phyloP scores from a whole-genome alignment of 2,329 filamentous ascomycete genomes.

The Paracoccidioides brasiliensis region DNA sequence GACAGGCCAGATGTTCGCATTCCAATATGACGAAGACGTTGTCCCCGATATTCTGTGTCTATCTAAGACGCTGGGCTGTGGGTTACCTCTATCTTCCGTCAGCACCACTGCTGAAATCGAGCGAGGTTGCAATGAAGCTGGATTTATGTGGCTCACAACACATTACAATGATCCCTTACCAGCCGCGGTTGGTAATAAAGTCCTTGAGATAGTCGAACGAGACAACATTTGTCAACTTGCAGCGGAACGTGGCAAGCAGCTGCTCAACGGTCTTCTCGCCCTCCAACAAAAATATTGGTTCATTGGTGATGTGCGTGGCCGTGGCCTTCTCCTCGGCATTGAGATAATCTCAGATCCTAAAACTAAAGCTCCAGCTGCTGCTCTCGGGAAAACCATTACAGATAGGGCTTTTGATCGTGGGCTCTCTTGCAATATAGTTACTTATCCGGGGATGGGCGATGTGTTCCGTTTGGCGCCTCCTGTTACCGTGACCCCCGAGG shows the following conservation, averaged over 20 bases:
- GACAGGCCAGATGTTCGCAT: slow-evolving; percentile 46
- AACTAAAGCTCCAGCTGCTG: slow-evolving; percentile 36
- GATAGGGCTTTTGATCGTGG: slow-evolving; percentile 40
- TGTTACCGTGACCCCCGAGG: slow-evolving; percentile 41
- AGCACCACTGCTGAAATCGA: slow-evolving; percentile 44
- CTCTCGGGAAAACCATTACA: slow-evolving; percentile 37
- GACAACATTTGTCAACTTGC: slow-evolving; percentile 41
- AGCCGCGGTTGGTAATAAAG: slow-evolving; percentile 47
- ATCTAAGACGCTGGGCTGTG: slow-evolving; percentile 49
- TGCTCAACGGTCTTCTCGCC: slow-evolving; percentile 36
- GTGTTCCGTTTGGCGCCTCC: slow-evolving; percentile 49
- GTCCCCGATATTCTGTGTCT: slow-evolving; percentile 48
- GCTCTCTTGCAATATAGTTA: slow-evolving; percentile 45
- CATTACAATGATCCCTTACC: slow-evolving; percentile 51
- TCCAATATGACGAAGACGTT: slow-evolving; percentile 35
- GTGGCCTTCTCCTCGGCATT: slow-evolving; percentile 45
- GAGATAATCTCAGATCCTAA: slow-evolving; percentile 43
- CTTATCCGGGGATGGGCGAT: slow-evolving; percentile 42
- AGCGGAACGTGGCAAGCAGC: slow-evolving; percentile 30
- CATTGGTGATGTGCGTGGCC: slow-evolving; percentile 48
- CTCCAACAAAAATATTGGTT: slow-evolving; percentile 43
- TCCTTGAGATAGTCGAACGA: slow-evolving; percentile 47
- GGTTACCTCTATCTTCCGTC: slow-evolving; percentile 46
- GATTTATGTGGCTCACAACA: slow-evolving; percentile 45
- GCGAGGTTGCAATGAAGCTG: slow-evolving; percentile 33